phyloP scores from a whole-genome alignment of 306 rosid species.

The Carpinus fangiana region DNA sequence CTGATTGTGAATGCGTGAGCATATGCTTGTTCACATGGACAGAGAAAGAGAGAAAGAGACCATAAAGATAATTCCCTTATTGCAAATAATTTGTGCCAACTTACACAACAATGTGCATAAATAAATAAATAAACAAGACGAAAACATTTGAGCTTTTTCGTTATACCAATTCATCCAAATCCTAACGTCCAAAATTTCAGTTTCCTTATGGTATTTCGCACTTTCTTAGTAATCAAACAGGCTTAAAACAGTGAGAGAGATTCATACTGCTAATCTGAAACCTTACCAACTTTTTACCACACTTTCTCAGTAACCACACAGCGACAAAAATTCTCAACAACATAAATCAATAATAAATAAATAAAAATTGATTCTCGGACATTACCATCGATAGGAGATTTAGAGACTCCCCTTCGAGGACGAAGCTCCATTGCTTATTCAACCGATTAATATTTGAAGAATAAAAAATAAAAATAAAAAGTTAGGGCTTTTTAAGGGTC shows the following conservation, averaged over 20 bases:
- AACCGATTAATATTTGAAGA: background rate
- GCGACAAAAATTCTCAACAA: background rate
- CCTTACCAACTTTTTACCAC: background rate
- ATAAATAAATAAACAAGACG: background rate
- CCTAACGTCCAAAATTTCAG: background rate
- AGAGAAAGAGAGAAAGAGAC: background rate
- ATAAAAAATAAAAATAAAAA: background rate
- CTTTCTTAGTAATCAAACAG: background rate
- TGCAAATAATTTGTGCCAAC: conserved; percentile 19
- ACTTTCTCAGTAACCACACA: background rate
- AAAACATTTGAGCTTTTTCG: no score
- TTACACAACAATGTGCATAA: conserved; percentile 26
- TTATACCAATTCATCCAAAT: no score
- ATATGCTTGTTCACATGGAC: background rate
- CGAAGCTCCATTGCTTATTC: conserved; percentile 55
- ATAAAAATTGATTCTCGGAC: background rate
- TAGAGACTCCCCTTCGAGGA: conserved; percentile 35
- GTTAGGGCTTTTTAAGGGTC: conserved; percentile 24
- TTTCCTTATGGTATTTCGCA: background rate
- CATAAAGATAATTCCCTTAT: background rate
- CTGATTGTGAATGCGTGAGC: background rate
- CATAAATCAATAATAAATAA: background rate
- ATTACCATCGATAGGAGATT: conserved; percentile 34
- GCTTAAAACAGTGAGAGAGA: background rate
- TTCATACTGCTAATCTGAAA: no score